Evolutionary conservation across 2,329 filamentous ascomycete species (phyloP), one percentile per base, ranked within the genome.

Genomic region (Fusarium piperis): DNA sequence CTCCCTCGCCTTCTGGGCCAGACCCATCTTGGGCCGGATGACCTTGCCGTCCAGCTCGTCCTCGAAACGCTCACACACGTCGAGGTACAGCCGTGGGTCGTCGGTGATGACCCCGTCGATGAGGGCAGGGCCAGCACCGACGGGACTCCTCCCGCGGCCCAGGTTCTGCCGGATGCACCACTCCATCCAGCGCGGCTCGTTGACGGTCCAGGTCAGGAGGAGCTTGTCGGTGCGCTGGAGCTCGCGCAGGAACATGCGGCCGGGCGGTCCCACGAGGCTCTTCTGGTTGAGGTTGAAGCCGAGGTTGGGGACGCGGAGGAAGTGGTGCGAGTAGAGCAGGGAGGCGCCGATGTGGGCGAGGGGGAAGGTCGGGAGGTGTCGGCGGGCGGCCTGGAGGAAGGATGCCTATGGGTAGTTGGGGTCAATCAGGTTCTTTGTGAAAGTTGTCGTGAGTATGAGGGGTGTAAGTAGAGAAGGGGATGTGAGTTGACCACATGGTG

Each of bases 21-120:
- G 32, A 6, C 70, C 56, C 20, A 53, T 59, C 33, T 58, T 35
- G 35, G 62, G 58, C 39, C 56, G 61, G 35, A 59, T 39, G 15
- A 65, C 16, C 60, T 67, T 74, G 6, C 75, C 78, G 38, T 81
- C 80, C 48, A 77, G 66, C 66, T 81, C 80, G 44, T 81, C 77
- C 69, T 82, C 79, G 58, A 71, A 78, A 46, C 81, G 74, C 52
- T 84, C 76, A 68, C 88, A 89, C 2, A 94, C 86, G 48, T 91
- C 87, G 26, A 90, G 78, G 76, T 91, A 95, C 71, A 87, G 81
- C 77, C 87, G 87, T 1, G 93, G 93, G 73, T 97, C 91, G 77
- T 98, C 95, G 0, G 94, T 97, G 59, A 97, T 91, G 6, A 97
- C 92, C 1, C 93, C 95, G 74, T 97, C 93, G 1, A 97, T 83